A percentile compares a stretch with the other conserved stretches of the same genome.
phyloP scores from a whole-genome alignment of 371 early-diverging fungal species.

The Mucor lusitanicus region DNA sequence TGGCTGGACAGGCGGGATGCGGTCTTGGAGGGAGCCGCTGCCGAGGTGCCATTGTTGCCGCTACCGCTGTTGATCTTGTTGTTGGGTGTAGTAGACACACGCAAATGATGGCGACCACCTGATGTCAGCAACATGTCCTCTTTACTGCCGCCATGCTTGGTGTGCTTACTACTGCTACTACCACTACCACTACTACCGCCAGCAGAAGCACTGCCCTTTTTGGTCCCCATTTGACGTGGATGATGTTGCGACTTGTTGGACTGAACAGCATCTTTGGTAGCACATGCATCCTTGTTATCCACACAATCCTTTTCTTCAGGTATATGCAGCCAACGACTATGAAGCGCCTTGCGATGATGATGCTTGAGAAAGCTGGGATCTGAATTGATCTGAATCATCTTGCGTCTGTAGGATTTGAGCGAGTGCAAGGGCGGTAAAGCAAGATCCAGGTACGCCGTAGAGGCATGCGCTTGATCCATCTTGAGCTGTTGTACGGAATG shows the following conservation, averaged over 20 bases:
- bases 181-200: neutral
- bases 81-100: neutral
- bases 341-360: constrained; percentile 3
- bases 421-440: constrained; percentile 33
- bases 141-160: neutral
- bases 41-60: neutral
- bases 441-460: constrained; percentile 45
- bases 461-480: constrained; percentile 21
- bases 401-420: constrained; percentile 15
- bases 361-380: constrained; percentile 9
- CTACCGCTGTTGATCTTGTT: neutral
- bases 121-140: neutral
- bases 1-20: neutral
- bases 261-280: neutral
- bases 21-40: neutral
- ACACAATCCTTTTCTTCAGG: neutral
- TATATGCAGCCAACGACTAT: neutral
- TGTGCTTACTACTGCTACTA: neutral
- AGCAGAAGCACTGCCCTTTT: neutral
- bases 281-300: neutral
- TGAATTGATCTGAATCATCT: constrained; percentile 21
- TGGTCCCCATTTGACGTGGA: neutral
- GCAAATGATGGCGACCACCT: neutral
- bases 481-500: constrained; percentile 22
- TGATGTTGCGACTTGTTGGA: neutral